A percentile compares a stretch with the other conserved stretches of the same genome.
These are phyloP conservation scores for Ogataea angusta DNA, from an alignment of 805 yeast species.

Conservation along the genomic window DNA sequence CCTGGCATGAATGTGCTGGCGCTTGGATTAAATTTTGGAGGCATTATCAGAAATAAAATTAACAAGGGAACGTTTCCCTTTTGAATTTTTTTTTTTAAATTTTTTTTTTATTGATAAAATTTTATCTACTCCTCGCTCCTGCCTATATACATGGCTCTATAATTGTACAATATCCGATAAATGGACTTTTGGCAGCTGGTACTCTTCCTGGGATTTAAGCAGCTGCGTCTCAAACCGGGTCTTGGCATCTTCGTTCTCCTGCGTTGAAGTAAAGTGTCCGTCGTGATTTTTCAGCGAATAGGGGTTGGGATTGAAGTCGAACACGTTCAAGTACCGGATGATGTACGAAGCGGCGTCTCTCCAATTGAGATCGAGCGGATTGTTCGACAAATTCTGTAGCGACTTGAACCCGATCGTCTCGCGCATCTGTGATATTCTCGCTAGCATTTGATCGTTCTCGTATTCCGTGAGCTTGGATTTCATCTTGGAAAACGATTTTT, in stretches of 20 bases:
- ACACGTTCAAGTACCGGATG: constrained; percentile 20
- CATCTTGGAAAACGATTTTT: constrained; percentile 23
- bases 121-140: constrained; percentile 10
- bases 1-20: constrained; percentile 34
- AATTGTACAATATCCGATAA: constrained; percentile 15
- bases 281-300: constrained; percentile 17
- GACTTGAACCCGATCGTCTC: constrained; percentile 21
- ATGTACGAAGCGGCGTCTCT: constrained; percentile 23
- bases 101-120: constrained; percentile 6
- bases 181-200: constrained; percentile 14
- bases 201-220: constrained; percentile 10
- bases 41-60: constrained; percentile 24
- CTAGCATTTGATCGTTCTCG: constrained; percentile 7
- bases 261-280: constrained; percentile 13
- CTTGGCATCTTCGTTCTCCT: constrained; percentile 4
- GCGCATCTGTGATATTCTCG: constrained; percentile 12
- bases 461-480: constrained; percentile 14
- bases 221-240: constrained; percentile 11
- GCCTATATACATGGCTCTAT: constrained; percentile 2
- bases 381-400: constrained; percentile 8
- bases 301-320: constrained; percentile 23
- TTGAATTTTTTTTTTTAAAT: no score
- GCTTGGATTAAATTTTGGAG: constrained; percentile 40
- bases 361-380: constrained; percentile 16
- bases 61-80: constrained; percentile 8